A percentile compares a stretch with the other conserved stretches of the same genome.
These are phyloP conservation scores for Colletotrichum abscissum DNA, from an alignment of 2,329 filamentous ascomycete genomes.

Conservation along the genomic window DNA sequence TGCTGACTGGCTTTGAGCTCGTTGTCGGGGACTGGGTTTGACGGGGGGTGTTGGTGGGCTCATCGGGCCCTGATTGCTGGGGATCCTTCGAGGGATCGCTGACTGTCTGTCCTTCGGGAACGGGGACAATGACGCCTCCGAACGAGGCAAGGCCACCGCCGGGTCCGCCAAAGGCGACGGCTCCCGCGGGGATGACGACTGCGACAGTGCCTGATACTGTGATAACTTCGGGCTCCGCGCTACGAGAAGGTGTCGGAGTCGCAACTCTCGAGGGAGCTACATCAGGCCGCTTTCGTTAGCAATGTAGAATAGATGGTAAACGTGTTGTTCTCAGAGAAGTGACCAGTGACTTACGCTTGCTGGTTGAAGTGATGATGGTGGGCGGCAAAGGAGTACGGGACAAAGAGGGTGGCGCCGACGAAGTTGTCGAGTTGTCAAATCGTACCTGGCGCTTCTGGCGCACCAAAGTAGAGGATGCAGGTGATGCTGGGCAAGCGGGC, in stretches of 20 bases:
- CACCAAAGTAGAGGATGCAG: not conserved
- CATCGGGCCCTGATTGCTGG: not conserved
- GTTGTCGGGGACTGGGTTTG: not conserved
- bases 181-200: not conserved
- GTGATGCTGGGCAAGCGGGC: not conserved
- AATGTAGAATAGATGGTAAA: not conserved
- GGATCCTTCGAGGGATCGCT: slow-evolving; percentile 2
- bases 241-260: not conserved
- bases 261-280: not conserved
- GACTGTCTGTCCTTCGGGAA: slow-evolving; percentile 11
- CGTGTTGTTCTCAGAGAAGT: too few species aligned
- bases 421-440: not conserved
- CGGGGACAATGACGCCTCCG: slow-evolving; percentile 5
- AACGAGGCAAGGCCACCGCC: slow-evolving; percentile 5
- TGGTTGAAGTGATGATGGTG: not conserved
- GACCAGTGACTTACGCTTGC: not conserved
- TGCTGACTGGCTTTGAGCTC: slow-evolving; percentile 1
- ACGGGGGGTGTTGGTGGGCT: not conserved
- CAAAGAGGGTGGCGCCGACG: not conserved
- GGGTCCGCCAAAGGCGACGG: slow-evolving; percentile 2
- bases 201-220: not conserved
- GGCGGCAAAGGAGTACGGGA: not conserved
- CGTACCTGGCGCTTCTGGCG: not conserved
- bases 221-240: not conserved
- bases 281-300: not conserved